Conservation (phyloP, 2,329 filamentous ascomycete species). For the Albophoma yamanashiensis region DNA sequence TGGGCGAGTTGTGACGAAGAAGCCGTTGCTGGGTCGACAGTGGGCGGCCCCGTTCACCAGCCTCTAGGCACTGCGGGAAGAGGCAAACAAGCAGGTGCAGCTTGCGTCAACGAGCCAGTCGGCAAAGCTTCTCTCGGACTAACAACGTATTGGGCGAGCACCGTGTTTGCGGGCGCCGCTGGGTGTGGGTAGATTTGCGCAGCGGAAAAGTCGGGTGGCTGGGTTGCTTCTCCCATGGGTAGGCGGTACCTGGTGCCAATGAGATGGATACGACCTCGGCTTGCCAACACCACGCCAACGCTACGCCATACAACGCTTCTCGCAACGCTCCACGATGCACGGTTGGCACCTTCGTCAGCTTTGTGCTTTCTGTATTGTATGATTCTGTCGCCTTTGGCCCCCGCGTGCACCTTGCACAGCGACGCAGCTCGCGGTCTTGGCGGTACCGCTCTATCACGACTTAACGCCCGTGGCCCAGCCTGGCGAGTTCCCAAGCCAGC, state of each 20-base stretch:
- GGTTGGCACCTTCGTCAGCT: not conserved
- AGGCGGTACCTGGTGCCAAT: conserved; percentile 1
- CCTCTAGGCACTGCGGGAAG: not conserved
- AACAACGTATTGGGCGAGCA: not conserved
- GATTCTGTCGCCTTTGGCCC: conserved; percentile 2
- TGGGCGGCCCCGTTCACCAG: not conserved
- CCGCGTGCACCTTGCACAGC: not conserved
- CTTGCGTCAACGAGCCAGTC: not conserved
- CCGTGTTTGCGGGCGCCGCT: not conserved
- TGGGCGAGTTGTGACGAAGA: not conserved
- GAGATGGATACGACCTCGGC: not conserved
- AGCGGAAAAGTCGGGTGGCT: conserved; percentile 1
- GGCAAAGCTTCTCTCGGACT: not conserved
- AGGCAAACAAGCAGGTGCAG: not conserved
- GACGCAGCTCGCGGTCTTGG: not conserved
- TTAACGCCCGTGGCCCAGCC: conserved; percentile 11
- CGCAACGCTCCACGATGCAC: not conserved
- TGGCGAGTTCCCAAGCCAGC: not conserved
- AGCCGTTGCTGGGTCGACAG: not conserved
- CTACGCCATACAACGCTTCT: not conserved
- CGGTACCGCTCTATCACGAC: conserved; percentile 16
- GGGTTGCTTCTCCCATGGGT: not conserved
- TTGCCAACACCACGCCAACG: not conserved
- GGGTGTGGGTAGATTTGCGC: not conserved
- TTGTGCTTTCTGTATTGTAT: conserved; percentile 1